phyloP scores from a whole-genome alignment of 345 rosid genomes.

The Eucalyptus pauciflora region DNA sequence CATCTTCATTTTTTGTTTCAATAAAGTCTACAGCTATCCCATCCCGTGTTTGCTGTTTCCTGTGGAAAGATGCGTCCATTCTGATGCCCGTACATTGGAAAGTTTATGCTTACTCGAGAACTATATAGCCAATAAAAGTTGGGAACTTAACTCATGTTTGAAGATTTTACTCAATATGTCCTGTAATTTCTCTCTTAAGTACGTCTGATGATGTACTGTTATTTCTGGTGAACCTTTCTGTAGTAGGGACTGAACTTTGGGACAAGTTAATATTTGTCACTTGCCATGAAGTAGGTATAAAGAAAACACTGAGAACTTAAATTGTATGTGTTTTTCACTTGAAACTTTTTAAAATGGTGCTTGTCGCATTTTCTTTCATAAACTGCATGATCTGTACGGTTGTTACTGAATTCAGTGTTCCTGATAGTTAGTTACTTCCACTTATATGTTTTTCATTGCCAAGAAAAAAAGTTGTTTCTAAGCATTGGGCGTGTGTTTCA shows the following conservation, averaged over 20 bases:
- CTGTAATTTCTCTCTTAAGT: not conserved
- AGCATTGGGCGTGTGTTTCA: not conserved
- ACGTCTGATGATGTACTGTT: not conserved
- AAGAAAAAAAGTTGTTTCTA: not conserved
- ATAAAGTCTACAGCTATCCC: not conserved
- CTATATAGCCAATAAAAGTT: not conserved
- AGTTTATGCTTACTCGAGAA: not conserved
- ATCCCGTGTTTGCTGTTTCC: not conserved
- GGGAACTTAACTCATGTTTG: not conserved
- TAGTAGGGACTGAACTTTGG: not conserved
- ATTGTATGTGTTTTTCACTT: not conserved
- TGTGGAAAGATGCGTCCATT: not conserved
- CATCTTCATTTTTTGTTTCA: not conserved
- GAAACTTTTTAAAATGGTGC: not conserved
- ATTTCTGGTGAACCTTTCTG: not conserved
- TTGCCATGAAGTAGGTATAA: not conserved
- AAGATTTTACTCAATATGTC: not conserved
- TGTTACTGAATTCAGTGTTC: not conserved
- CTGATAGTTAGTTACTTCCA: not conserved
- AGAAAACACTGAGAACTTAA: not conserved
- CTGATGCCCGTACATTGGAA: not conserved
- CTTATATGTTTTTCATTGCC: not conserved
- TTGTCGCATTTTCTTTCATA: not conserved
- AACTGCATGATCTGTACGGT: not conserved
- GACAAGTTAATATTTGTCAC: not conserved